These are phyloP conservation scores for Fusarium keratoplasticum DNA, from an alignment of 2,329 filamentous ascomycete species.

Conservation along the genomic window DNA sequence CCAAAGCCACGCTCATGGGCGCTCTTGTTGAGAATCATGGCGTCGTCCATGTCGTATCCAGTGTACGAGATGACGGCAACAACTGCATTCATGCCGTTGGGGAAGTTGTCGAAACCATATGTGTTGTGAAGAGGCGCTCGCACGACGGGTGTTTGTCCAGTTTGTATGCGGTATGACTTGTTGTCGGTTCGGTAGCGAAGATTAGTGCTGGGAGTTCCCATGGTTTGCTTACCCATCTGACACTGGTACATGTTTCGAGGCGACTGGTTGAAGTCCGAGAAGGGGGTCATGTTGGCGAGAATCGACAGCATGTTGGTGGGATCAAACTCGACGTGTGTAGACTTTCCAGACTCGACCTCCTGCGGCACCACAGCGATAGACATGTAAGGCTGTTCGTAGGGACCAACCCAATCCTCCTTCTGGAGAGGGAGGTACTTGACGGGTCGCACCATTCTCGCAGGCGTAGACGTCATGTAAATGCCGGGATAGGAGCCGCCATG, in stretches of 20 bases:
- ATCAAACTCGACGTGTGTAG: constrained; percentile 92
- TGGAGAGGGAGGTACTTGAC: constrained; percentile 92
- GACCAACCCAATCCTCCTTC: constrained; percentile 88
- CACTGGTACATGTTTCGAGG: constrained; percentile 99
- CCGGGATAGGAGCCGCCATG: constrained; percentile 95
- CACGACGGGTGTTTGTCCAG: constrained; percentile 94
- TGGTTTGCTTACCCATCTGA: constrained; percentile 99
- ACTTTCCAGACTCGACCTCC: constrained; percentile 88
- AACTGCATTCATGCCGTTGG: constrained; percentile 93
- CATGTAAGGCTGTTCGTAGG: constrained; percentile 98
- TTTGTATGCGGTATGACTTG: constrained; percentile 95
- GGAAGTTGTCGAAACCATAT: constrained; percentile 98
- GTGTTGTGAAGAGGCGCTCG: constrained; percentile 93
- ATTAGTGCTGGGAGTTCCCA: constrained; percentile 94
- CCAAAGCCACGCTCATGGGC: constrained; percentile 96
- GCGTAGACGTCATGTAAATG: constrained; percentile 89
- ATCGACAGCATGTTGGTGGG: constrained; percentile 98
- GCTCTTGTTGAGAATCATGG: constrained; percentile 99
- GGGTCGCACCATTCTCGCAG: constrained; percentile 88
- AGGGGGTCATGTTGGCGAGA: constrained; percentile 97
- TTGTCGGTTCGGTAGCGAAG: constrained; percentile 92
- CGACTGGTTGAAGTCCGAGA: constrained; percentile 98
- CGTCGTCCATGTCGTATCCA: constrained; percentile 99
- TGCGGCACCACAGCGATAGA: constrained; percentile 91
- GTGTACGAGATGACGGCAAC: constrained; percentile 99